Evolutionary conservation across 192 early-diverging fungal species (phyloP), one percentile per base, ranked within the genome.

Genomic region (Coemansia sp.): DNA sequence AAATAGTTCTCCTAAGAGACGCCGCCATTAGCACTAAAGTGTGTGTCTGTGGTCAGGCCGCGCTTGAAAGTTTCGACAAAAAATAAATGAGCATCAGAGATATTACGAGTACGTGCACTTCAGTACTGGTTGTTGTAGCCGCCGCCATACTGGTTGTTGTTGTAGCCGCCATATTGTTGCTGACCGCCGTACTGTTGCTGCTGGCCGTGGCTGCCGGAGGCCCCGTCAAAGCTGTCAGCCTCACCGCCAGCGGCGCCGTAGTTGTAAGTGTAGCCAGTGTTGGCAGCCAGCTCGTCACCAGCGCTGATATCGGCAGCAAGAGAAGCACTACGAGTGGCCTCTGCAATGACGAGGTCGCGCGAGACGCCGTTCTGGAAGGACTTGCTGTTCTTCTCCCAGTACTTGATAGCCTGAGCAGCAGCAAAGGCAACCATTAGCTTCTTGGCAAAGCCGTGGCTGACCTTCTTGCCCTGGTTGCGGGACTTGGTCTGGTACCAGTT

Each of bases 401-500:
- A 68, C 74, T 79, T 84, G 73, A 84, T 61, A 33, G 74, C 77
- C 74, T 79, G 74, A 44, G 82, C 74, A n/a, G 74, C 74, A 33
- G 82, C 82, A 68, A 79, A 73, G 34, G 82, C 82, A 46, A 76
- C 74, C 18, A 79, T 66, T 29, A 79, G 44, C 77, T 84, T 84
- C 77, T 84, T 84, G 68, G 74, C 49, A 34, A 72, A 73, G 55
- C 63, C 31, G 72, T 84, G 82, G 55, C 62, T 79, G 49, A 79
- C 74, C 68, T 76, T 75, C 77, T 84, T 72, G 74, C 77, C 77
- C 74, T 76, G 41, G 55, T 75, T 79, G 61, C 68, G 73, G 38
- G 65, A 43, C 74, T 76, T 76, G 74, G 70, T 76, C 74, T 84
- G 74, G 68, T 77, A 84, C 82, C 82, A 84, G 64, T 76, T 79